Base-by-base conservation (phyloP, 2,329 filamentous ascomycete genomes). In the Hypoxylon sp. region DNA sequence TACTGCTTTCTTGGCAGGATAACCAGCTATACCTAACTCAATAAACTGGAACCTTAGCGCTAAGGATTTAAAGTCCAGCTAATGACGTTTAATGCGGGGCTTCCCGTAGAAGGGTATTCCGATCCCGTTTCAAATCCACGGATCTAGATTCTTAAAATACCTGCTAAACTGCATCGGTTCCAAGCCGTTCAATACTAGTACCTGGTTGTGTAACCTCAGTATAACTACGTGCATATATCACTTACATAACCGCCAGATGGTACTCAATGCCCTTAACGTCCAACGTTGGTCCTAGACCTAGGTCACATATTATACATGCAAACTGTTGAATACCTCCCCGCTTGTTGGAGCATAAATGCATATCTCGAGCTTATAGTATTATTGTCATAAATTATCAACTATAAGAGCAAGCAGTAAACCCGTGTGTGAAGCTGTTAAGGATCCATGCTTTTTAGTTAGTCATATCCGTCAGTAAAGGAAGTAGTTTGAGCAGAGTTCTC, bases 21-120 rank as follows among this genome's bases (percentile, higher is more conserved):
- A 50, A 10, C 14, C n/a, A 23, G 45, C 14, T 59, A 30, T 43
- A 30, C 21, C 32, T 23, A 43, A 60, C 43, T 50, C 62, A 30
- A 60, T 50, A 28, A 34, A 45, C 28, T 56, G 52, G 57, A 58
- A 62, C 34, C 38, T 57, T 43, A 60, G 43, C 43, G 45, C 53
- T 63, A 41, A 17, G 32, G 23, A 62, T 17, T 60, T 65, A 52
- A 46, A 41, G 7, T 36, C 28, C 34, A 50, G 51, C 56, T 58
- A 63, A 62, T 62, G 62, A 65, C 53, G 65, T 61, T 36, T 58
- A 41, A 46, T 66, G 63, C 58, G 63, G 66, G 66, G 62, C 52
- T 21, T 57, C 25, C 30, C 51, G 48, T 25, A 36, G 38, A 60
- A 60, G 46, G 25, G 7, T 14, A 50, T 55, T 53, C 28, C 36